phyloP scores from a whole-genome alignment of 352 stramenopile species.

The Pythium insidiosum region DNA sequence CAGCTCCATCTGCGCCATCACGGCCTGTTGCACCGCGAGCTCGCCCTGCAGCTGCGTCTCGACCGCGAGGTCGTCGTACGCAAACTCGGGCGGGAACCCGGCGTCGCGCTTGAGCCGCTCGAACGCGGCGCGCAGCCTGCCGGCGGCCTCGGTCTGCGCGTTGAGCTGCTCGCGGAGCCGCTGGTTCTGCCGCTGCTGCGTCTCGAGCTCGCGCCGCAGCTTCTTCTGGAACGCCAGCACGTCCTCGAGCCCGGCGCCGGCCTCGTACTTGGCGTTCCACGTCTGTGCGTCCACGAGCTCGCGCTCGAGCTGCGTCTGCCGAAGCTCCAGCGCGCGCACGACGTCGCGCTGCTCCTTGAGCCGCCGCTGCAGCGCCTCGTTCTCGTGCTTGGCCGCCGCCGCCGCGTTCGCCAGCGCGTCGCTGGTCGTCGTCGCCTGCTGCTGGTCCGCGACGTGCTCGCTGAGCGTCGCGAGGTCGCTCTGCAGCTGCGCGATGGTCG shows the following conservation, averaged over 20 bases:
- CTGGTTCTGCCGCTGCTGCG: conserved; percentile 48
- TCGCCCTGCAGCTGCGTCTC: conserved; percentile 47
- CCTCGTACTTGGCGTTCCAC: conserved; percentile 68
- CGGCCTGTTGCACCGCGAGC: conserved; percentile 41
- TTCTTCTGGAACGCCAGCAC: conserved; percentile 72
- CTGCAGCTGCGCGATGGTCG: conserved; percentile 47
- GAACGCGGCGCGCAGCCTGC: conserved; percentile 46
- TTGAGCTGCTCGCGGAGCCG: conserved; percentile 53
- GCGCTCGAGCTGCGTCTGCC: conserved; percentile 47
- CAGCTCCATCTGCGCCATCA: conserved; percentile 52
- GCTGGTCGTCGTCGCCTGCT: conserved; percentile 28
- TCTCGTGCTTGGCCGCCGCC: conserved; percentile 24
- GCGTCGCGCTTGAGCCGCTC: conserved; percentile 49
- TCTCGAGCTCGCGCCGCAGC: conserved; percentile 48
- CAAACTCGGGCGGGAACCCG: conserved; percentile 32
- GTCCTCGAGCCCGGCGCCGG: conserved; percentile 53
- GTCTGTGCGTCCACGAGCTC: conserved; percentile 43
- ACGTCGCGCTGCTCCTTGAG: conserved; percentile 42
- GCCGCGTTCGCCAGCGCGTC: conserved; percentile 22
- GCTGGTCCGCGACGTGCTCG: conserved; percentile 29
- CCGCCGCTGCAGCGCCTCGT: conserved; percentile 28
- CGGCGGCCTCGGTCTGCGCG: conserved; percentile 44
- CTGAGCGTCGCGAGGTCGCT: conserved; percentile 48
- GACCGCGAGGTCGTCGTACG: conserved; percentile 51
- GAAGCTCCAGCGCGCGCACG: conserved; percentile 43